These are phyloP conservation scores for Xylaria sp. DNA, from an alignment of 2,329 filamentous ascomycete species.

Conservation along the genomic window DNA sequence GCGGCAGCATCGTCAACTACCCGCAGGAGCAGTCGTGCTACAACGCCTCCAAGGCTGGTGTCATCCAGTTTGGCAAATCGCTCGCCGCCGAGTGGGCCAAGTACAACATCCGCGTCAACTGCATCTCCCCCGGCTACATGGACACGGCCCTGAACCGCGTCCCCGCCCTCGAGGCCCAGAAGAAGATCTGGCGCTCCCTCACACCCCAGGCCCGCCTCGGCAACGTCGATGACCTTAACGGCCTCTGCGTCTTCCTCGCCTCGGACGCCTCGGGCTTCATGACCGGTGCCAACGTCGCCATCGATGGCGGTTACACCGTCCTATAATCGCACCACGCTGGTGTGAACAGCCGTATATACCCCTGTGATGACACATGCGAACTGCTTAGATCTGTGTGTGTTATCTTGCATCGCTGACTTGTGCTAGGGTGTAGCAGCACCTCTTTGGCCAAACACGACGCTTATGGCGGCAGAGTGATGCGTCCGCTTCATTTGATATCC, in stretches of 20 bases:
- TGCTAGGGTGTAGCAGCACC: background rate
- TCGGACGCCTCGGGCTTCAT: slow-evolving; percentile 76
- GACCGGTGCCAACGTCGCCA: slow-evolving; percentile 76
- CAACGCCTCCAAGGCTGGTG: slow-evolving; percentile 83
- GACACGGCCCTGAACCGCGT: slow-evolving; percentile 82
- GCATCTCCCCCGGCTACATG: slow-evolving; percentile 86
- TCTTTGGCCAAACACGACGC: background rate
- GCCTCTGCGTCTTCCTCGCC: slow-evolving; percentile 76
- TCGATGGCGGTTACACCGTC: slow-evolving; percentile 73
- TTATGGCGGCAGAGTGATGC: background rate
- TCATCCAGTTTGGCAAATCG: slow-evolving; percentile 79
- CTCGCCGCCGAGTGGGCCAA: slow-evolving; percentile 86
- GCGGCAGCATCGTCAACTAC: slow-evolving; percentile 83
- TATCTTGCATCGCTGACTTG: too few relatives aligned
- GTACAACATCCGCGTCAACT: slow-evolving; percentile 81
- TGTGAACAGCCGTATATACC: background rate
- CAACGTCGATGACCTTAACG: slow-evolving; percentile 76
- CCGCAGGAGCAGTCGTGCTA: slow-evolving; percentile 84
- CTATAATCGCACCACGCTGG: slow-evolving; percentile 49
- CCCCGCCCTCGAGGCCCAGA: slow-evolving; percentile 77
- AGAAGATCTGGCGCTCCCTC: slow-evolving; percentile 78
- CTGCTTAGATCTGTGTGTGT: background rate
- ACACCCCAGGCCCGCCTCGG: slow-evolving; percentile 78
- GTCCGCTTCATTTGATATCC: background rate
- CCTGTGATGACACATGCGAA: background rate